phyloP scores from a whole-genome alignment of 2,329 filamentous ascomycete species.

The Sarocladium oryzae region DNA sequence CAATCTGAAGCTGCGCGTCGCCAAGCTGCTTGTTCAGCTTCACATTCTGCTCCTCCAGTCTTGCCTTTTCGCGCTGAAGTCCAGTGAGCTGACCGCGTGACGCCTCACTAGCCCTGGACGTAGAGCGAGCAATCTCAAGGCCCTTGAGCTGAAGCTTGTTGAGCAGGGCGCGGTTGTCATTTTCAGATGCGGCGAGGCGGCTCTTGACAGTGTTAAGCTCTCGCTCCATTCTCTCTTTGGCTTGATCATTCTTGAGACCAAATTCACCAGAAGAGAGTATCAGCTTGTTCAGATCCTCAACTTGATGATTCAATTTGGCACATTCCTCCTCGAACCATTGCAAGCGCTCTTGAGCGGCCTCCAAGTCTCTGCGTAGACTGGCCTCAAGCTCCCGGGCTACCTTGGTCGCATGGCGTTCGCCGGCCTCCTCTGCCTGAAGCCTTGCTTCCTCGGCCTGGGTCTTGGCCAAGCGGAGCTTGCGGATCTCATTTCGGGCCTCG shows the following conservation, averaged over 20 bases:
- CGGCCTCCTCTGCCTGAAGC: slow-evolving; percentile 70
- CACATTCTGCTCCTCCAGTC: slow-evolving; percentile 74
- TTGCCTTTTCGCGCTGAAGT: slow-evolving; percentile 76
- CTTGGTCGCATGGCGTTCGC: slow-evolving; percentile 71
- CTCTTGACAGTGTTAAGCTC: slow-evolving; percentile 89
- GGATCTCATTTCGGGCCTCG: slow-evolving; percentile 80
- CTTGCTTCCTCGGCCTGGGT: slow-evolving; percentile 80
- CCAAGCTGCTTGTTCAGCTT: slow-evolving; percentile 78
- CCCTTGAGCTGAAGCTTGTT: slow-evolving; percentile 98
- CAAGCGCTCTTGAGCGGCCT: slow-evolving; percentile 68
- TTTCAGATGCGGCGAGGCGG: slow-evolving; percentile 83
- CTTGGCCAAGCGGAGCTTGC: slow-evolving; percentile 75
- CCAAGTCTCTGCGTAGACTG: slow-evolving; percentile 71
- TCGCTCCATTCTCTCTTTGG: slow-evolving; percentile 86
- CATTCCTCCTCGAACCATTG: slow-evolving; percentile 77
- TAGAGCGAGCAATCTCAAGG: slow-evolving; percentile 87
- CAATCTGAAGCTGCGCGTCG: slow-evolving; percentile 75
- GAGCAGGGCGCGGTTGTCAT: slow-evolving; percentile 89
- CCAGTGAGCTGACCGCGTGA: slow-evolving; percentile 70
- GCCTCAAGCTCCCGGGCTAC: slow-evolving; percentile 75
- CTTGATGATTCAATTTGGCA: slow-evolving; percentile 66
- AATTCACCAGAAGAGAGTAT: slow-evolving; percentile 88
- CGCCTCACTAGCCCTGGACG: slow-evolving; percentile 76
- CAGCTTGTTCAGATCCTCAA: slow-evolving; percentile 79
- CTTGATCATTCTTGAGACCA: slow-evolving; percentile 82